A percentile compares a stretch with the other conserved stretches of the same genome.
Evolutionary conservation across 2,329 filamentous ascomycete species (phyloP).

Genomic region (Geosmithia flava): DNA sequence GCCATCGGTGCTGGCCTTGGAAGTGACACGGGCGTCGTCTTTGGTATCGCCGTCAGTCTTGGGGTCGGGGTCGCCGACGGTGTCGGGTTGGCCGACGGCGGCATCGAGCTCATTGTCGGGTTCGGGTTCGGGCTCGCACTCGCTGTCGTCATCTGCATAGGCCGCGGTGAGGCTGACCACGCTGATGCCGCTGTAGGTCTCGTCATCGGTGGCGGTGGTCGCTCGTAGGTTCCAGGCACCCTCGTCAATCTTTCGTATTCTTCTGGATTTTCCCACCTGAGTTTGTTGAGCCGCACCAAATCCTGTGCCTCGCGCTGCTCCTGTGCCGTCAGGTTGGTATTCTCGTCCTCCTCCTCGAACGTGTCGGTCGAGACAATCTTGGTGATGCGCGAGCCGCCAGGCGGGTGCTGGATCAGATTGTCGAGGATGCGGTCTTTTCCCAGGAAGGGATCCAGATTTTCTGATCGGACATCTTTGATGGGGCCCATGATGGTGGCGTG

Average conservation of each 20-base stretch:
- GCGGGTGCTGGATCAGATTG: slow-evolving; percentile 25
- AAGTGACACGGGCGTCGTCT: background rate
- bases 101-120: background rate
- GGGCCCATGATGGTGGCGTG: slow-evolving; percentile 44
- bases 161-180: background rate
- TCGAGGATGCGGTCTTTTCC: slow-evolving; percentile 55
- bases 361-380: slow-evolving; percentile 56
- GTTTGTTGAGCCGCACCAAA: slow-evolving; percentile 15
- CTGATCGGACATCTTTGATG: slow-evolving; percentile 36
- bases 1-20: background rate
- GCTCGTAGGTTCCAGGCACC: background rate
- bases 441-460: slow-evolving; percentile 36
- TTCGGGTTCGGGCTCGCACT: background rate
- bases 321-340: slow-evolving; percentile 40
- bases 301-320: slow-evolving; percentile 43
- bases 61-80: no score
- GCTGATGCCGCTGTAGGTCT: background rate
- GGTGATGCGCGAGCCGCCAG: background rate
- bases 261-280: slow-evolving; percentile 18
- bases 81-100: no score
- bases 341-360: slow-evolving; percentile 57
- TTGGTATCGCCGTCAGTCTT: background rate
- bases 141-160: background rate
- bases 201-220: background rate
- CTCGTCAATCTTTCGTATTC: slow-evolving; percentile 12